Conservation (phyloP, 768 basidiomycete genomes). For the Udeniomyces megalosporus region DNA sequence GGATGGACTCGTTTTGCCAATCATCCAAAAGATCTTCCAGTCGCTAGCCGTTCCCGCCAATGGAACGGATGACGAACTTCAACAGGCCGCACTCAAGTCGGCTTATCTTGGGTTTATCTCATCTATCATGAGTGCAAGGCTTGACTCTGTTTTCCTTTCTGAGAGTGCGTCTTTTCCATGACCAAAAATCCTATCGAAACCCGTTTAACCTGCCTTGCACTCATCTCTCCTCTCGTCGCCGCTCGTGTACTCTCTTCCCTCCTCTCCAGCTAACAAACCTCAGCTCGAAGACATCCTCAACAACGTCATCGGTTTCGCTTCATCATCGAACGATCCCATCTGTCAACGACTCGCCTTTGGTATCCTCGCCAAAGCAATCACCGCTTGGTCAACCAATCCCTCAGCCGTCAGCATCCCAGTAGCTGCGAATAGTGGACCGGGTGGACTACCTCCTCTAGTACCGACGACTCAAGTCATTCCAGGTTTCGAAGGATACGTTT, state of each 20-base stretch:
- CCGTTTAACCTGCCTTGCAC: no score
- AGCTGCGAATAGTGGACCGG: slow-evolving; percentile 28
- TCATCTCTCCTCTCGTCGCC: no score
- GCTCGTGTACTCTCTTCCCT: not conserved
- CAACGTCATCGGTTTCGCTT: slow-evolving; percentile 53
- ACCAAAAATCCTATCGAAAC: no score
- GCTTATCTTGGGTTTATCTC: slow-evolving; percentile 73
- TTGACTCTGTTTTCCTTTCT: slow-evolving; percentile 73
- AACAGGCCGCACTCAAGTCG: slow-evolving; percentile 66
- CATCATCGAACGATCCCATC: slow-evolving; percentile 55
- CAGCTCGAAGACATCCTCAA: slow-evolving; percentile 55
- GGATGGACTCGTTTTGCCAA: slow-evolving; percentile 73
- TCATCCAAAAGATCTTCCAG: slow-evolving; percentile 63
- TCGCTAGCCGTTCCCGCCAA: slow-evolving; percentile 65
- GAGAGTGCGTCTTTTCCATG: slow-evolving; percentile 43
- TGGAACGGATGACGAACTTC: slow-evolving; percentile 68
- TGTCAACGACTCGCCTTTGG: slow-evolving; percentile 65
- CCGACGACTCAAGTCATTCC: slow-evolving; percentile 40
- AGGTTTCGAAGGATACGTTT: slow-evolving; percentile 83
- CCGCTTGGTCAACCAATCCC: slow-evolving; percentile 30
- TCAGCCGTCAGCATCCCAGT: slow-evolving; percentile 20
- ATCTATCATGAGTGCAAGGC: slow-evolving; percentile 59
- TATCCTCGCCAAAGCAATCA: slow-evolving; percentile 41
- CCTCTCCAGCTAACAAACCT: slow-evolving; percentile 42
- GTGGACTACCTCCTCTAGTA: slow-evolving; percentile 27